Percentiles rank a stretch among this genome's conserved stretches.
Evolutionary conservation across 768 basidiomycete genomes (phyloP).

Genomic region (Terana coerulea): DNA sequence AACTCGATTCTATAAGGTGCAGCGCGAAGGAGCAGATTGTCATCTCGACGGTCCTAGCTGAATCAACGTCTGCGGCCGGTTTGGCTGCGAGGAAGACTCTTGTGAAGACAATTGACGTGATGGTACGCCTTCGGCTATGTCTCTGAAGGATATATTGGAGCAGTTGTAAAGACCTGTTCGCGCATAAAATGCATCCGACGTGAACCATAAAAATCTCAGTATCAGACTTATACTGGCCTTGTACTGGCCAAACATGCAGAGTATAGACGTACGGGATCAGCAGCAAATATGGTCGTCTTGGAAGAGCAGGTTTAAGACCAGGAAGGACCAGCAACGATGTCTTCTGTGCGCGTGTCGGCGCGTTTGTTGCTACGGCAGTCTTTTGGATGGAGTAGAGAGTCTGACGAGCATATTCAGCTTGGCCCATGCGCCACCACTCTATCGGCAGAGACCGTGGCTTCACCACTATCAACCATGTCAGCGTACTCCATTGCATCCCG

Average conservation of each 20-base stretch:
- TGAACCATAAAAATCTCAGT: conserved; percentile 36
- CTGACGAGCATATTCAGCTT: not conserved
- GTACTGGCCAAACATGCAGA: not conserved
- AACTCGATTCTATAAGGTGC: conserved; percentile 60
- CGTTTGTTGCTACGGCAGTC: conserved; percentile 15
- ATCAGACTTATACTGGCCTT: not conserved
- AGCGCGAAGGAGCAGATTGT: conserved; percentile 73
- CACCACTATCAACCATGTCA: conserved; percentile 42
- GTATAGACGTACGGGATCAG: conserved; percentile 47
- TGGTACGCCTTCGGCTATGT: conserved; percentile 49
- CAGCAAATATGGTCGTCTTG: conserved; percentile 33
- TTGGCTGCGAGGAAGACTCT: not conserved
- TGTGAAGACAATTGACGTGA: not conserved
- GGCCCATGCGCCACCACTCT: conserved; percentile 55
- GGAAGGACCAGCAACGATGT: conserved; percentile 23
- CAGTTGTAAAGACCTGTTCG: conserved; percentile 50
- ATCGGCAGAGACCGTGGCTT: conserved; percentile 55
- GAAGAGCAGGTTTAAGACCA: conserved; percentile 33
- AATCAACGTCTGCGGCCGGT: conserved; percentile 8
- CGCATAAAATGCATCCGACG: conserved; percentile 51
- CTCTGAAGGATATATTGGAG: conserved; percentile 55
- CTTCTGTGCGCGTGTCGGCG: conserved; percentile 4
- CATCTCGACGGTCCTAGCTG: conserved; percentile 46
- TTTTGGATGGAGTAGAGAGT: not conserved
- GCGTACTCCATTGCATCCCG: not conserved